These are phyloP conservation scores for Pseudogymnoascus sp. DNA, from an alignment of 2,329 filamentous ascomycete species.

Conservation along the genomic window DNA sequence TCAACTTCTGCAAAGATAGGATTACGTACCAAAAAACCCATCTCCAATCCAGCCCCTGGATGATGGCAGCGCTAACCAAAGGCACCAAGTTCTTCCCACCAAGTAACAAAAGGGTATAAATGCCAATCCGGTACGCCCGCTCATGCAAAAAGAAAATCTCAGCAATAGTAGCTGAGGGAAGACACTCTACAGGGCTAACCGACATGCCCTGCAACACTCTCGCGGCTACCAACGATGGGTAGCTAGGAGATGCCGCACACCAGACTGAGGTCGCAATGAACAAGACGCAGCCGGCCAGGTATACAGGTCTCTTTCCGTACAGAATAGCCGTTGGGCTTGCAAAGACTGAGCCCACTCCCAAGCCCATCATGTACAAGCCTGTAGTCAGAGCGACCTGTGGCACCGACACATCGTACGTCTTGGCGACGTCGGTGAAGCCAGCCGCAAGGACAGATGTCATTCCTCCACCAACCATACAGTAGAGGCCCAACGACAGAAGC, in stretches of 20 bases:
- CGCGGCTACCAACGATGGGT: slow-evolving; percentile 70
- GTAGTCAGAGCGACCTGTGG: slow-evolving; percentile 79
- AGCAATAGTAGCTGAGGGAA: slow-evolving; percentile 88
- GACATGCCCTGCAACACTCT: slow-evolving; percentile 83
- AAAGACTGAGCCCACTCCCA: slow-evolving; percentile 78
- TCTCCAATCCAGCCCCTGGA: slow-evolving; percentile 72
- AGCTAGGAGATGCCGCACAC: slow-evolving; percentile 80
- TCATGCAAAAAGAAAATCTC: slow-evolving; percentile 97
- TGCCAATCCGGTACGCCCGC: slow-evolving; percentile 83
- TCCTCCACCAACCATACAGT: slow-evolving; percentile 88
- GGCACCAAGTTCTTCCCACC: slow-evolving; percentile 90
- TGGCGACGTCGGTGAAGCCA: slow-evolving; percentile 76
- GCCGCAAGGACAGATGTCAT: slow-evolving; percentile 88
- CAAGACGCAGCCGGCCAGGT: slow-evolving; percentile 69
- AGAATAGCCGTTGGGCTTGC: slow-evolving; percentile 87
- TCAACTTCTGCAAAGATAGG: not conserved
- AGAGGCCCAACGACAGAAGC: slow-evolving; percentile 77
- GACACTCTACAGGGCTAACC: slow-evolving; percentile 83
- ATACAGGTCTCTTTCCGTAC: slow-evolving; percentile 85
- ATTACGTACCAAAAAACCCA: slow-evolving; percentile 75
- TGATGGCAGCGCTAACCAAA: slow-evolving; percentile 78
- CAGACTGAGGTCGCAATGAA: slow-evolving; percentile 73
- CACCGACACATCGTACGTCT: slow-evolving; percentile 58
- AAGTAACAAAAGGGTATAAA: slow-evolving; percentile 83
- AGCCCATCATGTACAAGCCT: slow-evolving; percentile 87